phyloP scores from a whole-genome alignment of 495 filamentous ascomycete genomes.

The Penicillium canariense region DNA sequence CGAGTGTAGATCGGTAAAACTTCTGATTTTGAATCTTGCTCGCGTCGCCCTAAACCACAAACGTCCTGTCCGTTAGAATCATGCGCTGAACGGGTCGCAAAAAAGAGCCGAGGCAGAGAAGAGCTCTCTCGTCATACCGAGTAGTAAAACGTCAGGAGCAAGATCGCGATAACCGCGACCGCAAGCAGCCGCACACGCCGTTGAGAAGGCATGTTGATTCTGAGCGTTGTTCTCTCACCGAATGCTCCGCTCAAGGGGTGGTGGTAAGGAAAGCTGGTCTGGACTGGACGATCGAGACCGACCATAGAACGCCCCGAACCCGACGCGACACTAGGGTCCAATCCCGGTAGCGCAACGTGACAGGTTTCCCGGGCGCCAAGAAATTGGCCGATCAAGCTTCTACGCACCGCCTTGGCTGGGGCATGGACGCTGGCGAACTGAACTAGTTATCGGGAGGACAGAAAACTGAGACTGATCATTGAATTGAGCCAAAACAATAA shows the following conservation, averaged over 20 bases:
- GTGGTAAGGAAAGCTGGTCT: not conserved
- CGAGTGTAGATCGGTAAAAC: constrained; percentile 50
- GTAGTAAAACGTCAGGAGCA: constrained; percentile 63
- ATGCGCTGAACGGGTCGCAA: not conserved
- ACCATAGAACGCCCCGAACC: too few relatives aligned
- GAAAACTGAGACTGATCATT: not conserved
- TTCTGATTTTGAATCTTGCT: constrained; percentile 45
- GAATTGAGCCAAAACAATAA: not conserved
- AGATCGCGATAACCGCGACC: constrained; percentile 53
- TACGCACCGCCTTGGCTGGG: constrained; percentile 2
- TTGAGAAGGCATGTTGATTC: constrained; percentile 63
- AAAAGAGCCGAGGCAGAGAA: not conserved
- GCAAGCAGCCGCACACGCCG: constrained; percentile 62
- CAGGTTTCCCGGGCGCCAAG: constrained; percentile 5
- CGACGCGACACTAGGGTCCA: constrained; percentile 1
- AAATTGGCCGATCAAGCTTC: constrained; percentile 9
- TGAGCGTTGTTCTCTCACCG: not conserved
- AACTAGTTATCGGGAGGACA: not conserved
- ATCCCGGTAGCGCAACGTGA: constrained; percentile 7
- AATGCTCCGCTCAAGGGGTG: not conserved
- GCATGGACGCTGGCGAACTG: not conserved
- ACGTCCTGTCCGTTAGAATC: not conserved
- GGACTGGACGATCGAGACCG: not conserved
- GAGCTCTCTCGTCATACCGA: constrained; percentile 38
- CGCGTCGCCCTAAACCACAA: constrained; percentile 36